phyloP scores from a whole-genome alignment of 2,329 filamentous ascomycete genomes.

The Aspergillus sp. region DNA sequence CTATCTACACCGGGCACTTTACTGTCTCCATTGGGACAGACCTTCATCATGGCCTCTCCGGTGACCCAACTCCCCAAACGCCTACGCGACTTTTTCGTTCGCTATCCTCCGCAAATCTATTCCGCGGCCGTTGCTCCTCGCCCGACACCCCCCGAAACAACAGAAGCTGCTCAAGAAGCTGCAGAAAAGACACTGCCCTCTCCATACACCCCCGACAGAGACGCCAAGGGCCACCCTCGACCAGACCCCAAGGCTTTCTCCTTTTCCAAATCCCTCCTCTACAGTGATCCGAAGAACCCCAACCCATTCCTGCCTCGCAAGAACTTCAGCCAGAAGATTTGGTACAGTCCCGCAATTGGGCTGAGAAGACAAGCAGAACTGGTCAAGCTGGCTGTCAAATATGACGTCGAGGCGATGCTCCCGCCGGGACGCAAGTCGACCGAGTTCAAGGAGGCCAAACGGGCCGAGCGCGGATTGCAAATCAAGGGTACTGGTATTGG shows the following conservation, averaged over 20 bases:
- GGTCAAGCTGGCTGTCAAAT: slow-evolving; percentile 73
- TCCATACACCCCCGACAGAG: slow-evolving; percentile 36
- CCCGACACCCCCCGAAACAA: slow-evolving; percentile 18
- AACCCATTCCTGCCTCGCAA: slow-evolving; percentile 82
- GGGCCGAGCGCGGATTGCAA: slow-evolving; percentile 73
- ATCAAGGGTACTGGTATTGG: slow-evolving; percentile 92
- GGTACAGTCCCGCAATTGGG: slow-evolving; percentile 79
- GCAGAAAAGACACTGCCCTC: slow-evolving; percentile 25
- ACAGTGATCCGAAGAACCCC: slow-evolving; percentile 43
- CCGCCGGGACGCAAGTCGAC: slow-evolving; percentile 73
- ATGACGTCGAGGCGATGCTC: slow-evolving; percentile 76
- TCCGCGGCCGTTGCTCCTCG: slow-evolving; percentile 31
- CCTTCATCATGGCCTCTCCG: slow-evolving; percentile 12
- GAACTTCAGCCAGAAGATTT: slow-evolving; percentile 72
- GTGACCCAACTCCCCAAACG: slow-evolving; percentile 59
- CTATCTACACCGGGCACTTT: too few relatives aligned
- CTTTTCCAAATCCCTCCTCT: slow-evolving; percentile 28
- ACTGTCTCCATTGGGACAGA: not conserved
- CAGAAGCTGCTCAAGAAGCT: slow-evolving; percentile 24
- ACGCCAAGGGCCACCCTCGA: slow-evolving; percentile 36
- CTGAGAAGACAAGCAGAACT: slow-evolving; percentile 85
- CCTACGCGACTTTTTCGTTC: slow-evolving; percentile 80
- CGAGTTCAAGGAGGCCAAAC: slow-evolving; percentile 59
- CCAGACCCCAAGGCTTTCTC: slow-evolving; percentile 27
- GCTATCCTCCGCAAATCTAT: slow-evolving; percentile 68